Evolutionary conservation across 2,329 filamentous ascomycete species (phyloP), one percentile per base, ranked within the genome.

Genomic region (Trichoderma breve): DNA sequence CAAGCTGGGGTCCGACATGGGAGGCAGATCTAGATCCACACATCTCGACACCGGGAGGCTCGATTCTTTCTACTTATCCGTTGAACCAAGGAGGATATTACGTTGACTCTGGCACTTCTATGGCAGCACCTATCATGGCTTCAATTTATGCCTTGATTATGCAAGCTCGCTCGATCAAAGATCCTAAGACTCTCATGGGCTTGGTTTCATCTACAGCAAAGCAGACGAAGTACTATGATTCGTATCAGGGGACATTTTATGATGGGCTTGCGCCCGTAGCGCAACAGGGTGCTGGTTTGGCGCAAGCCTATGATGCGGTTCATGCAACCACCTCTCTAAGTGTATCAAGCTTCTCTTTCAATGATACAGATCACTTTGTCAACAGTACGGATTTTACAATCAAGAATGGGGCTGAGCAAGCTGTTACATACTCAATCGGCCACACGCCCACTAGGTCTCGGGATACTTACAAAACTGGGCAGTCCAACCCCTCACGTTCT

Each of bases 1-100:
- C 85, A 55, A 86, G 84, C 7, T 91, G 88, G 89, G 89, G 89
- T 12, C 89, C 89, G 2, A 88, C 85, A 2, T 90, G 84, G 78
- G 88, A 91, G 75, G 82, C 88, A 73, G 84, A 86, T 65, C 78
- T 87, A 57, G 89, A 88, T 78, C 88, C 88, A 1, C 84, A 89
- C 74, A 78, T 89, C 57, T 84, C 84, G 14, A 82, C 86, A 0
- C 86, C 87, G 2, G 88, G 89, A 53, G 87, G 87, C 57, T 83
- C 83, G 62, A 89, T 91, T 60, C 79, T 91, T 28, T 89, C 88
- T 7, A 90, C 88, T 0, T 90, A 83, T 74, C 88, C 86, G 0
- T 72, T 76, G 4, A 78, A 79, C 3, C 76, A 82, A 43, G 86
- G 86, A 28, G 79, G 80, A 39, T 91, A 89, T 65, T 84, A 83